Base-by-base conservation (phyloP, 208 protist species). In the Sergeia podlipaevii region DNA sequence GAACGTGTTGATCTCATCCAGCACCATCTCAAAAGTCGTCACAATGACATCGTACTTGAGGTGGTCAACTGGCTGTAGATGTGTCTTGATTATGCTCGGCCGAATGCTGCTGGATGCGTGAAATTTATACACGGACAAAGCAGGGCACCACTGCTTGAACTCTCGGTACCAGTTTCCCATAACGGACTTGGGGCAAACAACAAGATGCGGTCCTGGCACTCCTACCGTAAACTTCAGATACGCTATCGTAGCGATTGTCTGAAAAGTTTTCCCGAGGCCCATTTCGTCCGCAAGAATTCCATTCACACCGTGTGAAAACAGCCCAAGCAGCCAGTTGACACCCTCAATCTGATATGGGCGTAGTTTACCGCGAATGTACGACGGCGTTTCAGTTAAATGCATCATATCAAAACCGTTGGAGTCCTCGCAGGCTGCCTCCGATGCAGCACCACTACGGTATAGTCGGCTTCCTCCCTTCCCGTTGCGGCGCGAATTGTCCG, bases 251-350 rank as follows among this genome's bases (percentile, higher is more conserved):
- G 95, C 83, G 44, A 99, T 98, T 1, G 97, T 98, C 71, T 99
- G 97, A 34, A 99, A 92, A 13, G 90, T 97, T 51, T 97, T 97
- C 13, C 93, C 93, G 11, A 98, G 87, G 23, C 98, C 99, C 98
- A 99, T 99, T 77, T 99, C 98, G 75, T 99, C 98, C 4, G 98
- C 98, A 13, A 99, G 80, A 55, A 99, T 99, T 17, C 97, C 97
- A 69, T 99, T 99, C 53, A 99, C 93, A 39, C 91, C 93, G 51
- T 96, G 83, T 23, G 97, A 87, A 63, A 97, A 97, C 18, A 98
- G 73, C 23, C 84, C 76, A 23, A 99, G 83, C 17, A 99, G 59
- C 98, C 98, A 99, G 65, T 99, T 99, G 4, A 99, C 85, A 6
- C 98, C 98, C 57, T 97, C 85, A 6, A 99, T 36, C 71, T 99